phyloP scores from a whole-genome alignment of 2,329 filamentous ascomycete species.

The Ceratocystis lukuohia region DNA sequence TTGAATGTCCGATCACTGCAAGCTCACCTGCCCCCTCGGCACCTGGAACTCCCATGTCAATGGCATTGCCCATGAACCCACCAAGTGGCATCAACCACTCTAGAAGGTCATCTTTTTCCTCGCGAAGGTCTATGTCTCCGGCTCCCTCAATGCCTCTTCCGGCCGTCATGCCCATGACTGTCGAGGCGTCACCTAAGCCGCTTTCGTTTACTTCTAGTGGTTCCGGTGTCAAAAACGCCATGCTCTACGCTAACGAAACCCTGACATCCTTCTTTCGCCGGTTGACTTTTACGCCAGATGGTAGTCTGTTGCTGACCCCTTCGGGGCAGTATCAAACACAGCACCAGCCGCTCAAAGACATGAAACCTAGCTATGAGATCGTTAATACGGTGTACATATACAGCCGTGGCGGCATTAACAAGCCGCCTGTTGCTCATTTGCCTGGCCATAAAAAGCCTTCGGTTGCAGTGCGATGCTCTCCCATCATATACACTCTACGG shows the following conservation, averaged over 20 bases:
- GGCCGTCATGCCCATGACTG: conserved; percentile 66
- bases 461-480: conserved; percentile 88
- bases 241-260: conserved; percentile 90
- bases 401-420: conserved; percentile 89
- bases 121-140: conserved; percentile 76
- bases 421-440: conserved; percentile 84
- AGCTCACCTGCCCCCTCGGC: conserved; percentile 82
- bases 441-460: conserved; percentile 98
- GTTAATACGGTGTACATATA: conserved; percentile 98
- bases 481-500: conserved; percentile 71
- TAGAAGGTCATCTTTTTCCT: conserved; percentile 84
- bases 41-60: conserved; percentile 81
- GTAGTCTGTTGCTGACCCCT: conserved; percentile 83
- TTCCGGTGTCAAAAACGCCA: conserved; percentile 65
- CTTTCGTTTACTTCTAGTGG: conserved; percentile 41
- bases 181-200: conserved; percentile 77
- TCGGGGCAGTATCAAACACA: conserved; percentile 89
- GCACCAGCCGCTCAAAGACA: conserved; percentile 49
- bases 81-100: conserved; percentile 80
- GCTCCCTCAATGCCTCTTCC: conserved; percentile 87
- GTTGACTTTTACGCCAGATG: conserved; percentile 87
- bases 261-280: conserved; percentile 93
- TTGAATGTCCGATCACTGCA: conserved; percentile 40
- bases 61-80: conserved; percentile 90
- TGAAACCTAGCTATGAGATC: conserved; percentile 68